Evolutionary conservation across 2,329 filamentous ascomycete genomes (phyloP).

Genomic region (Sodiomyces alkalinus): DNA sequence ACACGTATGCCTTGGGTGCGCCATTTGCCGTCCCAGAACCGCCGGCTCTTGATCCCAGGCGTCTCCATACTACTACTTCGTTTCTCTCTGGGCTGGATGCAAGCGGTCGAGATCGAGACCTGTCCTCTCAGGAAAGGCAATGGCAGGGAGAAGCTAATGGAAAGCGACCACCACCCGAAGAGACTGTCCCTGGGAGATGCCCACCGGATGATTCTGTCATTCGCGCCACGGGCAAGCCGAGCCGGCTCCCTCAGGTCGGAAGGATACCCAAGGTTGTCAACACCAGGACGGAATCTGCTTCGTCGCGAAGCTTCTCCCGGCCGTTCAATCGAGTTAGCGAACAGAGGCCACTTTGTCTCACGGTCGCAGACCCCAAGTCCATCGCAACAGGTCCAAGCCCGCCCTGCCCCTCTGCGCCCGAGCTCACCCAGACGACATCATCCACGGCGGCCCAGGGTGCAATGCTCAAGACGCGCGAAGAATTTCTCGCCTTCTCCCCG

Average conservation of each 20-base stretch:
- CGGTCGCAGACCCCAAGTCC: constrained; percentile 14
- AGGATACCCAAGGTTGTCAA: constrained; percentile 74
- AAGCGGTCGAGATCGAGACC: constrained; percentile 2
- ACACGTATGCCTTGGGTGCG: constrained; percentile 23
- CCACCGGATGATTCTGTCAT: too few relatives aligned
- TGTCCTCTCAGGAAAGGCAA: too few relatives aligned
- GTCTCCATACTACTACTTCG: too few relatives aligned
- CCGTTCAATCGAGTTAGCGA: constrained; percentile 52
- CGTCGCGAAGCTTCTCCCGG: constrained; percentile 70
- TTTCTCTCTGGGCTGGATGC: too few relatives aligned
- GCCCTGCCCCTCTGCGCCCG: constrained; percentile 23
- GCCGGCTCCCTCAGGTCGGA: constrained; percentile 65
- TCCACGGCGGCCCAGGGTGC: constrained; percentile 17
- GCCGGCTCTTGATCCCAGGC: constrained; percentile 1
- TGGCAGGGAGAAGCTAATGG: too few relatives aligned
- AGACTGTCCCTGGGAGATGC: too few relatives aligned
- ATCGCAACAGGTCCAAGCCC: constrained; percentile 31
- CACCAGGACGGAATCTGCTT: constrained; percentile 47
- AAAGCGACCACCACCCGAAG: too few relatives aligned
- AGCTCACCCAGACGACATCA: constrained; percentile 19
- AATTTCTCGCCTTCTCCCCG: constrained; percentile 62
- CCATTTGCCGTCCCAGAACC: constrained; percentile 5
- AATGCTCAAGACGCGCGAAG: constrained; percentile 21
- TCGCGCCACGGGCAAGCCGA: constrained; percentile 37
- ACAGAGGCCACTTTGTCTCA: constrained; percentile 17